Base-by-base conservation (phyloP, 371 early-diverging fungal genomes). In the Mortierella polycephala region DNA sequence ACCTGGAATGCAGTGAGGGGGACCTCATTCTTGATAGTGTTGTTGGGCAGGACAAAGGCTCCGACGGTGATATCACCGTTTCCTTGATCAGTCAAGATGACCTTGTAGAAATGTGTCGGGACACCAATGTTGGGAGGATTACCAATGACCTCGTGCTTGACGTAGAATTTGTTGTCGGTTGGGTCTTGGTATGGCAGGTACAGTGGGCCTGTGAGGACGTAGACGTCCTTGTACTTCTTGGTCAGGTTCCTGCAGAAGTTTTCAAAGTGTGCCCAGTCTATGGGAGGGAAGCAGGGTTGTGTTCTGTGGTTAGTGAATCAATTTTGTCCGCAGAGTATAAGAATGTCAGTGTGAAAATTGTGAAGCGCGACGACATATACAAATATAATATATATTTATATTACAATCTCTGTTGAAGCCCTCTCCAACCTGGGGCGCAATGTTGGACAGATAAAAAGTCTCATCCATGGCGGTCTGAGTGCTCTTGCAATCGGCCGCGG, bases 61-160 rank as follows among this genome's bases (percentile, higher is more conserved):
- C 88, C 95, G 0, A 89, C 69, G 8, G 87, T 81, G 74, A 86
- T 87, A 16, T 77, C 69, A 21, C 86, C 88, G 51, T 87, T 83
- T 20, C 81, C 71, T 12, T 82, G 68, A n/a, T 79, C 74, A 3
- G 87, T 85, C 82, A 94, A 62, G 53, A 95, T 88, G 47, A 93
- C 91, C 84, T 97, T 97, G 85, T 88, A 97, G 74, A 96, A 96
- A 67, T 96, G 96, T 6, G 96, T 96, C 5, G 98, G 97, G 1
- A 97, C 98, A 11, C 94, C 95, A 18, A 94, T 90, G 60, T 94
- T 94, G 61, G 95, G 94, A 23, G 94, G 92, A 57, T 89, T 87
- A 4, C 97, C 97, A 57, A 97, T 93, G 57, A 96, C 91, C 83
- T 97, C 92, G 70, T 96, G 95, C 58, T 91, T 91, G 44, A 96